phyloP scores from a whole-genome alignment of 2,329 filamentous ascomycete genomes.

The Trichoderma lentiforme region DNA sequence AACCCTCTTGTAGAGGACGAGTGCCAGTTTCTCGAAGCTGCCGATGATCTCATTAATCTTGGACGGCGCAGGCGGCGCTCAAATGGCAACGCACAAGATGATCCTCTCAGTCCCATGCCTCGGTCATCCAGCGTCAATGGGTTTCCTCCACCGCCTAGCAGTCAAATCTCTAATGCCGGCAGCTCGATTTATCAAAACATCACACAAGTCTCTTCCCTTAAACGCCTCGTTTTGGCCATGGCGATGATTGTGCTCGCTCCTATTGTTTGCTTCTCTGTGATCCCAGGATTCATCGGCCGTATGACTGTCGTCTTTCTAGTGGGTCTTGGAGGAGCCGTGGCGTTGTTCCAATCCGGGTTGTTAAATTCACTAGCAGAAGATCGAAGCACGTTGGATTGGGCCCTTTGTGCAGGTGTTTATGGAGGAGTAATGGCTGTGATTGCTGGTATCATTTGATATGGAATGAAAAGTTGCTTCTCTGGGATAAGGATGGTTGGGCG shows the following conservation, averaged over 20 bases:
- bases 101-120: constrained; percentile 26
- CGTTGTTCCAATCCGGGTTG: constrained; percentile 28
- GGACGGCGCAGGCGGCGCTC: constrained; percentile 13
- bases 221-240: constrained; percentile 23
- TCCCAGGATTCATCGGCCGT: constrained; percentile 55
- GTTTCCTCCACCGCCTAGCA: constrained; percentile 15
- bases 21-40: constrained; percentile 54
- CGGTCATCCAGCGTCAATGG: constrained; percentile 13
- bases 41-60: constrained; percentile 52
- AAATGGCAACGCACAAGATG: constrained; percentile 20
- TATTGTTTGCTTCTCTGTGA: constrained; percentile 55
- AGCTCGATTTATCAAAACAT: background rate
- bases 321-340: constrained; percentile 41
- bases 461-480: background rate
- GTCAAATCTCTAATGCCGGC: constrained; percentile 14
- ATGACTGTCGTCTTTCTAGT: constrained; percentile 55
- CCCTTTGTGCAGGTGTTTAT: constrained; percentile 33
- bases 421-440: constrained; percentile 35
- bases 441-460: constrained; percentile 7
- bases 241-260: constrained; percentile 48
- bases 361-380: constrained; percentile 20
- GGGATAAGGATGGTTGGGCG: background rate
- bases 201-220: background rate
- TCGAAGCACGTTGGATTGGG: constrained; percentile 22
- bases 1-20: constrained; percentile 58